Evolutionary conservation across 2,329 filamentous ascomycete species (phyloP).

Genomic region (Cryphonectria naterciae): DNA sequence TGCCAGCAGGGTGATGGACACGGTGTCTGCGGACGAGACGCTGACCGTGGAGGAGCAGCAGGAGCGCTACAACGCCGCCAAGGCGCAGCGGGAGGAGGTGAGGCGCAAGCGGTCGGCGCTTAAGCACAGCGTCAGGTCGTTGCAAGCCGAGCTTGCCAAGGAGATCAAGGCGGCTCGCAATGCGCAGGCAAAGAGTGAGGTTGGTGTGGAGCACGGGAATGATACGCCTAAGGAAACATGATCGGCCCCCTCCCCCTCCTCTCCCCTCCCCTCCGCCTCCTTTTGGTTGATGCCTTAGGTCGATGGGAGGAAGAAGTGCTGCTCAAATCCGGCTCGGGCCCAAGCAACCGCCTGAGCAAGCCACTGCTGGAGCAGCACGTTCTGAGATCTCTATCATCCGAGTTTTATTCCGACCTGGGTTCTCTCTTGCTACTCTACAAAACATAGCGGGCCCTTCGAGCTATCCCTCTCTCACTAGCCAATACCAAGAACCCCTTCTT

Average conservation of each 20-base stretch:
- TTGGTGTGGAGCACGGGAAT: background rate
- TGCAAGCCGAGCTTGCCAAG: background rate
- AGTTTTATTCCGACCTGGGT: background rate
- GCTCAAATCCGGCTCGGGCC: background rate
- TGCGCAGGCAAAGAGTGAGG: background rate
- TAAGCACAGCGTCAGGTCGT: background rate
- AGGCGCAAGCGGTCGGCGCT: background rate
- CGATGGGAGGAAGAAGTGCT: background rate
- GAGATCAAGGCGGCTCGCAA: background rate
- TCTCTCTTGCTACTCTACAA: background rate
- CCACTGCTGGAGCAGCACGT: background rate
- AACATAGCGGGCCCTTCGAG: too few relatives aligned
- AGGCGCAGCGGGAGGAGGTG: background rate
- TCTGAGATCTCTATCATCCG: background rate
- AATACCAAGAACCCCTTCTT: too few relatives aligned
- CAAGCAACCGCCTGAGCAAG: background rate
- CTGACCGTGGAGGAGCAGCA: background rate
- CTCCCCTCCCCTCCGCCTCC: too few relatives aligned
- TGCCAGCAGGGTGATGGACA: too few relatives aligned
- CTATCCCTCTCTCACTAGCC: too few relatives aligned
- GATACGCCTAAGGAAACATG: background rate
- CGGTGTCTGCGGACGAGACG: background rate
- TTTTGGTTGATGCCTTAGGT: background rate
- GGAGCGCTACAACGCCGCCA: background rate
- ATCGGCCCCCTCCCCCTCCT: background rate